These are phyloP conservation scores for Skeletonema menzelii DNA, from an alignment of 108 stramenopile genomes.

Conservation along the genomic window DNA sequence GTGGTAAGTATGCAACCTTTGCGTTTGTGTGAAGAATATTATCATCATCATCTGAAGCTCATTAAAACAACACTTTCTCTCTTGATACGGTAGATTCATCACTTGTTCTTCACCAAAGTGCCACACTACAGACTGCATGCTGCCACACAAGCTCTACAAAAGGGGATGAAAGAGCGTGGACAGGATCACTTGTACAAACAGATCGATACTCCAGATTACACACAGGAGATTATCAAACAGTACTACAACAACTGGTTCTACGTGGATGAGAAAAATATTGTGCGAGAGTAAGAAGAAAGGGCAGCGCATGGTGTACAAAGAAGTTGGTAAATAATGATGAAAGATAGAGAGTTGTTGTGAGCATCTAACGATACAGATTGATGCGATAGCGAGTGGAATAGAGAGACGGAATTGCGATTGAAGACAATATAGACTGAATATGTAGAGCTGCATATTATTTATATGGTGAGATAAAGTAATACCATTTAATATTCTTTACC, in stretches of 20 bases:
- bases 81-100: conserved; percentile 52
- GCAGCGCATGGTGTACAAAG: neutral
- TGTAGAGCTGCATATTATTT: neutral
- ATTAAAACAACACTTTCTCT: neutral
- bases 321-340: neutral
- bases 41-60: neutral
- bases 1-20: conserved; percentile 30
- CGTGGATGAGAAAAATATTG: conserved; percentile 64
- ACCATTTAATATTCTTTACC: neutral
- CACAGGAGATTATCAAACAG: conserved; percentile 69
- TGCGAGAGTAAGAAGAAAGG: conserved; percentile 24
- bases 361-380: neutral
- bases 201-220: conserved; percentile 50
- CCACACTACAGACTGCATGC: conserved; percentile 86
- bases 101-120: conserved; percentile 89
- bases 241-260: conserved; percentile 81
- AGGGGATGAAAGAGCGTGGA: conserved; percentile 48
- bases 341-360: neutral
- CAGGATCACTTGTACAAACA: conserved; percentile 58
- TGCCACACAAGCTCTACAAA: conserved; percentile 50
- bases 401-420: neutral
- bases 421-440: neutral
- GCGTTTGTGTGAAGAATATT: neutral
- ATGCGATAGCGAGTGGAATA: neutral
- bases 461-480: neutral